Conservation (phyloP, 2,329 filamentous ascomycete genomes). For the Ophiocordyceps camponoti-floridani region DNA sequence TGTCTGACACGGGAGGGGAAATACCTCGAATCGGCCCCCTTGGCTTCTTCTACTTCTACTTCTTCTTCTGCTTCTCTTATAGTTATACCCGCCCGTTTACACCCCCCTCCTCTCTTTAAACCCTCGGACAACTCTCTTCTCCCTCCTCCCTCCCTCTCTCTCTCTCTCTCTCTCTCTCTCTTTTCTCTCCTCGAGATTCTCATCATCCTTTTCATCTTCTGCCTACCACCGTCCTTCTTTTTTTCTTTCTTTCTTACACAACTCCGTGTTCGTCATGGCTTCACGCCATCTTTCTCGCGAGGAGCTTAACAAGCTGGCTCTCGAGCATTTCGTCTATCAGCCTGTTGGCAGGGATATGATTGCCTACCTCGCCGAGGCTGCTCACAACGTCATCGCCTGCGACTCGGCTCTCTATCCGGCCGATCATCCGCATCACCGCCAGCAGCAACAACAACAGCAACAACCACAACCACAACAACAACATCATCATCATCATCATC, state of each 20-base stretch:
- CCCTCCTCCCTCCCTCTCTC: neutral
- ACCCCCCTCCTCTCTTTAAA: constrained; percentile 1
- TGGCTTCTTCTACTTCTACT: neutral
- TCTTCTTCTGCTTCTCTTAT: neutral
- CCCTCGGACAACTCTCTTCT: too few relatives aligned
- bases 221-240: neutral
- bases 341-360: constrained; percentile 66
- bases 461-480: too few relatives aligned
- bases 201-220: neutral
- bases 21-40: constrained; percentile 5
- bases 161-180: neutral
- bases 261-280: constrained; percentile 18
- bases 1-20: constrained; percentile 4
- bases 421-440: too few relatives aligned
- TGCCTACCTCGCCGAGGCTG: constrained; percentile 54
- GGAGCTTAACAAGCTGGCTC: constrained; percentile 52
- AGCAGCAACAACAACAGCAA: too few relatives aligned
- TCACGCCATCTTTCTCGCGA: constrained; percentile 27
- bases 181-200: neutral
- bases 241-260: too few relatives aligned
- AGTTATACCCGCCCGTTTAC: neutral
- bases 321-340: constrained; percentile 66
- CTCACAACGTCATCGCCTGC: constrained; percentile 64
- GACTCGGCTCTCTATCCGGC: constrained; percentile 44
- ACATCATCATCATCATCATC: too few relatives aligned